A percentile compares a stretch with the other conserved stretches of the same genome.
phyloP scores from a whole-genome alignment of 805 yeast species.

The Candida morakotiae region DNA sequence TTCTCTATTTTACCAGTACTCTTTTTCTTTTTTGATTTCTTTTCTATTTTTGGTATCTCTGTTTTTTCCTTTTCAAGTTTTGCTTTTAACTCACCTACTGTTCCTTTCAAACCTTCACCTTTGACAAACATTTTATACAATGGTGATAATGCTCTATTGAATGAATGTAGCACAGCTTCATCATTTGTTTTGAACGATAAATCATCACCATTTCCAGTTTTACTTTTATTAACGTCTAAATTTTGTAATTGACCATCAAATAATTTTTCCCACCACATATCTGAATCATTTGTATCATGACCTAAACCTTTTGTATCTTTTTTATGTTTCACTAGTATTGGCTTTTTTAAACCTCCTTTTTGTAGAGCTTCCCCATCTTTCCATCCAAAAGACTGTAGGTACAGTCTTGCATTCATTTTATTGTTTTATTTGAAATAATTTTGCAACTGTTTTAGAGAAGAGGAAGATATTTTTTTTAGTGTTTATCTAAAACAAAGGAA shows the following conservation, averaged over 20 bases:
- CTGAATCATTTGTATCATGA: slow-evolving; percentile 68
- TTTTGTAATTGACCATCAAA: slow-evolving; percentile 90
- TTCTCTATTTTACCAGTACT: background rate
- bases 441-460: slow-evolving; percentile 1
- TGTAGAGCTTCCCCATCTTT: slow-evolving; percentile 81
- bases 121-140: slow-evolving; percentile 80
- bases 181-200: slow-evolving; percentile 52
- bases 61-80: slow-evolving; percentile 7
- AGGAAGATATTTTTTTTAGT: too few species aligned
- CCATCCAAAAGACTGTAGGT: slow-evolving; percentile 85
- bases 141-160: slow-evolving; percentile 56
- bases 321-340: slow-evolving; percentile 86
- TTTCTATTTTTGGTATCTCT: background rate
- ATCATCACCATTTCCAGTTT: slow-evolving; percentile 23
- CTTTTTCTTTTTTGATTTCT: slow-evolving; percentile 7
- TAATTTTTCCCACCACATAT: slow-evolving; percentile 95
- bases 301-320: slow-evolving; percentile 91
- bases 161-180: slow-evolving; percentile 43
- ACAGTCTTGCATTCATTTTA: slow-evolving; percentile 69
- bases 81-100: slow-evolving; percentile 39
- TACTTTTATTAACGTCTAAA: slow-evolving; percentile 49
- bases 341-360: slow-evolving; percentile 76
- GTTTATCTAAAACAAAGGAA: too few species aligned
- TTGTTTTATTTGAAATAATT: background rate
- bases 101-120: slow-evolving; percentile 83